Conservation (phyloP, 2,329 filamentous ascomycete genomes). For the Cercospora sp. region DNA sequence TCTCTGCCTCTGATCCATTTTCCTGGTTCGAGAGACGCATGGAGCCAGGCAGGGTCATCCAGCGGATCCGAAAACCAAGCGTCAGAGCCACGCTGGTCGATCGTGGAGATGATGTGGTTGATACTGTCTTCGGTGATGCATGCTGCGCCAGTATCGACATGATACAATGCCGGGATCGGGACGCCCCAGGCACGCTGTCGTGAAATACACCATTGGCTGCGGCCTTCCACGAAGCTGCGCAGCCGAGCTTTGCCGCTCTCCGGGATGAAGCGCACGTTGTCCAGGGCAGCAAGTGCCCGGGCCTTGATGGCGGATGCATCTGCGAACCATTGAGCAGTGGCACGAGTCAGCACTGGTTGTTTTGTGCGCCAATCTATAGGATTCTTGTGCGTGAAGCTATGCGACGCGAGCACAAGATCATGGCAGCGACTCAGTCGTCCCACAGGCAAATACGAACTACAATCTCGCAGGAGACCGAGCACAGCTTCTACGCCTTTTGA, state of each 20-base stretch:
- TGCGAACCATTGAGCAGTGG: constrained; percentile 97
- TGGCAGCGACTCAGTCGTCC: constrained; percentile 13
- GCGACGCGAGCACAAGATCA: constrained; percentile 63
- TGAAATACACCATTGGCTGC: constrained; percentile 97
- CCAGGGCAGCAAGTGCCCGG: constrained; percentile 67
- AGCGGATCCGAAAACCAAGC: constrained; percentile 87
- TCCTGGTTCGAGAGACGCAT: constrained; percentile 57
- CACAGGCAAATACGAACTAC: constrained; percentile 18
- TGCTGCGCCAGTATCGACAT: constrained; percentile 60
- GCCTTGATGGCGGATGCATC: constrained; percentile 82
- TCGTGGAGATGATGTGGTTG: constrained; percentile 77
- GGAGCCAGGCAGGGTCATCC: constrained; percentile 77
- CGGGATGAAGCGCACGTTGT: constrained; percentile 75
- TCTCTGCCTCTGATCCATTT: constrained; percentile 76
- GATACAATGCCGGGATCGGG: constrained; percentile 87
- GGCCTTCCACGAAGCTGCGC: constrained; percentile 79
- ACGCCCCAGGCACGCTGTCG: constrained; percentile 95
- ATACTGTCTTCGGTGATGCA: constrained; percentile 79
- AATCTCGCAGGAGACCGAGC: constrained; percentile 63
- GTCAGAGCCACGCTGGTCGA: constrained; percentile 77
- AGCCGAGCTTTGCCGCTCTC: constrained; percentile 71
- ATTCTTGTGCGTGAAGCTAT: constrained; percentile 84
- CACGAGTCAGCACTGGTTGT: constrained; percentile 82
- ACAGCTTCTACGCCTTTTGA: constrained; percentile 68
- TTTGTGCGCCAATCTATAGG: constrained; percentile 98